Evolutionary conservation across 1,284 basidiomycete genomes (phyloP).

Genomic region (Melampsora larici-populina): DNA sequence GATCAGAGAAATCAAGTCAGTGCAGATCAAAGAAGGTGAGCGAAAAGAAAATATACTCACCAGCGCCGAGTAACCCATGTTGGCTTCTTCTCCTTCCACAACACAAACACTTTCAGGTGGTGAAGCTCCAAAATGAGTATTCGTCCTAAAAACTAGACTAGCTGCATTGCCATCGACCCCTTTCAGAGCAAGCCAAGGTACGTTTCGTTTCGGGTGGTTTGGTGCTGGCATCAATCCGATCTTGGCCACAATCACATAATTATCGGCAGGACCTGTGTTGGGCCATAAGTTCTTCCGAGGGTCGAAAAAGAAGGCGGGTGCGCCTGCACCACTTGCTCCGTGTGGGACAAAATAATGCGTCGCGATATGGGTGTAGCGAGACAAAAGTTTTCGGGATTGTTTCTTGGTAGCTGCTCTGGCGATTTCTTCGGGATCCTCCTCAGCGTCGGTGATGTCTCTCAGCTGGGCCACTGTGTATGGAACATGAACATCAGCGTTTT

Average conservation of each 20-base stretch:
- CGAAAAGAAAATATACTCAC: background rate
- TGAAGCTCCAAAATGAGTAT: background rate
- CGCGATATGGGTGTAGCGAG: background rate
- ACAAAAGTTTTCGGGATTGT: background rate
- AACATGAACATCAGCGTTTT: background rate
- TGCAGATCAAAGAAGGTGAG: too few relatives aligned
- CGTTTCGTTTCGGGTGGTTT: background rate
- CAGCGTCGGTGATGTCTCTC: background rate
- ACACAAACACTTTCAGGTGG: background rate
- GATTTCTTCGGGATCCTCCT: background rate
- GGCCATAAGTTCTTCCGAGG: background rate
- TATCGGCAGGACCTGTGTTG: too few relatives aligned
- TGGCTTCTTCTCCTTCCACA: background rate
- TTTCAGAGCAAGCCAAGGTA: background rate
- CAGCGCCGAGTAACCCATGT: background rate
- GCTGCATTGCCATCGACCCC: background rate
- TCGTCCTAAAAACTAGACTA: background rate
- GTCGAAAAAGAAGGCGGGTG: background rate
- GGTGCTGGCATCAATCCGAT: background rate
- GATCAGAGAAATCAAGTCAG: too few relatives aligned
- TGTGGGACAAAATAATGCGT: background rate
- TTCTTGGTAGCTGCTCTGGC: background rate
- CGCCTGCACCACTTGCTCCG: background rate
- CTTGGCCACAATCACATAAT: background rate
- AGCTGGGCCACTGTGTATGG: background rate